phyloP scores from a whole-genome alignment of 129 eudicot genomes.

The Flaveria robusta region DNA sequence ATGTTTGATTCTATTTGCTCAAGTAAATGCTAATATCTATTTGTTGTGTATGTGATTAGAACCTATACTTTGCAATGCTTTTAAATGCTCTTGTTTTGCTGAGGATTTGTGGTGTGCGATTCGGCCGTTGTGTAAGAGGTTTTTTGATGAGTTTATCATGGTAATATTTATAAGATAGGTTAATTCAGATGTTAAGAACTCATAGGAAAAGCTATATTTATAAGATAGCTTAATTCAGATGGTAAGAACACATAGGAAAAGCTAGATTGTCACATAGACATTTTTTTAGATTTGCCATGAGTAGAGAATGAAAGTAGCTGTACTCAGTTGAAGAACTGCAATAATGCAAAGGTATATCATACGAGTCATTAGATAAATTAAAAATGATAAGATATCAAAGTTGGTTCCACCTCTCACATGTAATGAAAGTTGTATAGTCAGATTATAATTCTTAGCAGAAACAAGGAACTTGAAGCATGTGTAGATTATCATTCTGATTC shows the following conservation, averaged over 20 bases:
- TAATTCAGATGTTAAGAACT: neutral
- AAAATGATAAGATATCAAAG: neutral
- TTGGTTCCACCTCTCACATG: neutral
- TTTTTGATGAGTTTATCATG: neutral
- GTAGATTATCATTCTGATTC: neutral
- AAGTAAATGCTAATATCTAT: neutral
- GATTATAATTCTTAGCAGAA: slow-evolving; percentile 7
- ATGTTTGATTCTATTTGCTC: neutral
- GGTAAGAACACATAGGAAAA: neutral
- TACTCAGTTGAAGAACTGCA: neutral
- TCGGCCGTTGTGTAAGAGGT: too few relatives aligned
- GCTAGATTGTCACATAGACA: neutral
- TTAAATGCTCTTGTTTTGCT: neutral
- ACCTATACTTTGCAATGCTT: neutral
- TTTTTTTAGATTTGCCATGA: too few relatives aligned
- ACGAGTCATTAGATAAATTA: neutral
- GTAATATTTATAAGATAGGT: neutral
- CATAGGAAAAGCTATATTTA: neutral
- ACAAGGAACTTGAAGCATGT: slow-evolving; percentile 6
- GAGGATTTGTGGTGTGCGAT: too few relatives aligned
- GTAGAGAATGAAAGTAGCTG: too few relatives aligned
- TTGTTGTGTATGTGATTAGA: neutral
- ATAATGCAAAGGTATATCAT: neutral
- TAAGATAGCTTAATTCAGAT: neutral
- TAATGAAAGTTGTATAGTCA: neutral